Evolutionary conservation across 352 stramenopile species (phyloP).

Genomic region (Bremia lactucae): DNA sequence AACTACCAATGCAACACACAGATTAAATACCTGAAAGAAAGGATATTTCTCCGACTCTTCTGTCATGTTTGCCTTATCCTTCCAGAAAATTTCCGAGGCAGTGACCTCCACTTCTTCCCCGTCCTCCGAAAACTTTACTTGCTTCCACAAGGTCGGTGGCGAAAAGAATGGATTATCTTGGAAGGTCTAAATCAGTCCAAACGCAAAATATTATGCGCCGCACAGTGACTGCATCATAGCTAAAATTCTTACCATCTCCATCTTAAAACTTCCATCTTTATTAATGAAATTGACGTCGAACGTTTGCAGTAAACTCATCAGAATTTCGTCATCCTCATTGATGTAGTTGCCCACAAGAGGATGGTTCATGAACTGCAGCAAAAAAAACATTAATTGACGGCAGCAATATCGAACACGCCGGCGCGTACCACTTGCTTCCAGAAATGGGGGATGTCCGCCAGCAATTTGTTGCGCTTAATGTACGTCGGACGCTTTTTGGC

Average conservation of each 20-base stretch:
- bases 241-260: slow-evolving; percentile 41
- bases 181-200: slow-evolving; percentile 30
- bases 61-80: slow-evolving; percentile 42
- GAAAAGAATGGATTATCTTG: slow-evolving; percentile 59
- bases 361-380: slow-evolving; percentile 54
- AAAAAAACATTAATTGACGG: not conserved
- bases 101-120: slow-evolving; percentile 51
- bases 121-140: slow-evolving; percentile 62
- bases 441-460: slow-evolving; percentile 55
- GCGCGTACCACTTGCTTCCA: slow-evolving; percentile 65
- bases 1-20: not conserved
- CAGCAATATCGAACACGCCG: not conserved
- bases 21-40: slow-evolving; percentile 43
- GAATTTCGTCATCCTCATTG: slow-evolving; percentile 36
- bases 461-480: slow-evolving; percentile 53
- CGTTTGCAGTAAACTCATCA: slow-evolving; percentile 39
- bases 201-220: not conserved
- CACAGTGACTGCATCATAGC: not conserved
- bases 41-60: slow-evolving; percentile 29
- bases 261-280: slow-evolving; percentile 59
- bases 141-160: slow-evolving; percentile 48
- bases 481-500: slow-evolving; percentile 48
- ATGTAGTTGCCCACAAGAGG: slow-evolving; percentile 39
- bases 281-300: slow-evolving; percentile 59
- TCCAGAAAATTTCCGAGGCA: slow-evolving; percentile 45